phyloP scores from a whole-genome alignment of 148 eudicot genomes.

The Tetragonia tetragonoides region DNA sequence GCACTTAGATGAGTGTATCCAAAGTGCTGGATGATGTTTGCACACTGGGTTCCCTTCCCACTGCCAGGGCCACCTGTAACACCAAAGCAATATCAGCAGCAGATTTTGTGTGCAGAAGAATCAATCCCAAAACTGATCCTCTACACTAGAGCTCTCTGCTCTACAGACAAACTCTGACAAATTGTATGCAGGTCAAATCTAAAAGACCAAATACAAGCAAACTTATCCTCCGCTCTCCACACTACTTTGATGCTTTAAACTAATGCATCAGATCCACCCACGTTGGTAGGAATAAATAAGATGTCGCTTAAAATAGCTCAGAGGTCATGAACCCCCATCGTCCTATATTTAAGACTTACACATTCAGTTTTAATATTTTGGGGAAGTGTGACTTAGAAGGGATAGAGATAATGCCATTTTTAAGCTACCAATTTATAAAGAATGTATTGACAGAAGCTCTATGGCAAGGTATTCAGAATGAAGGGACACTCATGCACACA shows the following conservation, averaged over 20 bases:
- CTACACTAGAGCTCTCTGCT: not conserved
- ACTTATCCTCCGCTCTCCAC: not conserved
- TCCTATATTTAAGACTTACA: no score
- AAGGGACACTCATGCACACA: no score
- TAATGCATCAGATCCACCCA: not conserved
- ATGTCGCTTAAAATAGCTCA: no score
- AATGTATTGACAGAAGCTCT: no score
- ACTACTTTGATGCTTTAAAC: not conserved
- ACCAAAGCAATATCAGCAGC: not conserved
- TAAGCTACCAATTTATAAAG: no score
- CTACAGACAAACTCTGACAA: not conserved
- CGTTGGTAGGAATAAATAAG: not conserved
- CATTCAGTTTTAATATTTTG: no score
- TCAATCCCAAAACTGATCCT: not conserved
- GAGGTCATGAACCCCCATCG: no score
- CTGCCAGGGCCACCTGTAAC: slow-evolving; percentile 48
- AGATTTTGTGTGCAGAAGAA: not conserved
- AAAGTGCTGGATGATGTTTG: slow-evolving; percentile 37
- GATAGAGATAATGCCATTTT: no score
- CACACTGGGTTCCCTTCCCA: slow-evolving; percentile 53
- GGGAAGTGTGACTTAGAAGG: no score
- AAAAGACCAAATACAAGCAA: not conserved
- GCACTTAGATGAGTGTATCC: slow-evolving; percentile 55
- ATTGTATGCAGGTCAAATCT: not conserved
- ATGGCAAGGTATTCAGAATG: no score